Percentiles rank a stretch among this genome's conserved stretches.
These are phyloP conservation scores for Halophytophthora batemanensis DNA, from an alignment of 352 stramenopile species.

Conservation along the genomic window DNA sequence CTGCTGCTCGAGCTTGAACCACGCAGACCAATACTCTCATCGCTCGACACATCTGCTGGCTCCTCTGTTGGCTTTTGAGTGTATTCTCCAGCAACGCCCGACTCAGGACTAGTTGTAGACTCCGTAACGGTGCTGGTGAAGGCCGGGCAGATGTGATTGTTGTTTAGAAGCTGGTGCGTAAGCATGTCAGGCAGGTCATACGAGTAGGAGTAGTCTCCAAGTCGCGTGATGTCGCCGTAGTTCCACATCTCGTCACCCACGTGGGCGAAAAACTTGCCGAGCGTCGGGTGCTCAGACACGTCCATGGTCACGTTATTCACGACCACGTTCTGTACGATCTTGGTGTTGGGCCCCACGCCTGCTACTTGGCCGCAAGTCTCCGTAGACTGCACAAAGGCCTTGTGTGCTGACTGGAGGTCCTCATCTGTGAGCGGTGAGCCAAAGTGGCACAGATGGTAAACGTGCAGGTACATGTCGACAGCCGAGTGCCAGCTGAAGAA, in stretches of 20 bases:
- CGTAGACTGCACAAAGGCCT: slow-evolving; percentile 34
- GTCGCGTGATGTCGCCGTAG: slow-evolving; percentile 54
- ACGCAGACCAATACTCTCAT: too few relatives aligned
- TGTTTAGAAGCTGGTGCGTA: slow-evolving; percentile 8
- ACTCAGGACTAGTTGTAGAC: not conserved
- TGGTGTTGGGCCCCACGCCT: slow-evolving; percentile 23
- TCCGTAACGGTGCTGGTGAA: slow-evolving; percentile 11
- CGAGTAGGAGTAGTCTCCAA: slow-evolving; percentile 73
- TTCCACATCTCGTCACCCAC: slow-evolving; percentile 47
- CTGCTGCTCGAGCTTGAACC: too few relatives aligned
- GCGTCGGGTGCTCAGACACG: slow-evolving; percentile 36
- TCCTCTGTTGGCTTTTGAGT: slow-evolving; percentile 8
- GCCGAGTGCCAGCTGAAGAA: slow-evolving; percentile 60
- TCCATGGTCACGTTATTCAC: slow-evolving; percentile 32
- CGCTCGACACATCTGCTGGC: slow-evolving; percentile 7
- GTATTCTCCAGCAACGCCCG: not conserved
- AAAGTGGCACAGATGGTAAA: slow-evolving; percentile 56
- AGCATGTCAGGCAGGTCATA: slow-evolving; percentile 63
- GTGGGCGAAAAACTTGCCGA: slow-evolving; percentile 4
- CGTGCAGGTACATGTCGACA: slow-evolving; percentile 53
- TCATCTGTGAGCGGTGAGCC: slow-evolving; percentile 29
- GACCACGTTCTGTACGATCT: slow-evolving; percentile 33
- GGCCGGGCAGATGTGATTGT: slow-evolving; percentile 1
- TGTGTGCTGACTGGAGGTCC: slow-evolving; percentile 28
- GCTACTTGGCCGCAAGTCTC: slow-evolving; percentile 33